Conservation (phyloP, 306 rosid species). For the Mimosa pudica region DNA sequence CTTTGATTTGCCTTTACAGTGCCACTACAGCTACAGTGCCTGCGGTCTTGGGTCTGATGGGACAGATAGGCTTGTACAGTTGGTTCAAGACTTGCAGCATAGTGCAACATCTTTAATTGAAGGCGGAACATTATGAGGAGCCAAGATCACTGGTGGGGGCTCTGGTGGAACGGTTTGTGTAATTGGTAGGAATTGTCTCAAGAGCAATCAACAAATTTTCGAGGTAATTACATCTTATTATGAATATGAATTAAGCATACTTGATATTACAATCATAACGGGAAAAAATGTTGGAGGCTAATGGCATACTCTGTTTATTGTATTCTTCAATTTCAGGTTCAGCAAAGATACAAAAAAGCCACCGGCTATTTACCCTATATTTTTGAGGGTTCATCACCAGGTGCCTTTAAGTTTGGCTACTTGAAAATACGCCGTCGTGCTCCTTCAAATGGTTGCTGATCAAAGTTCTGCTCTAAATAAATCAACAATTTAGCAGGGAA, state of each 20-base stretch:
- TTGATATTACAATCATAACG: neutral
- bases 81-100: conserved; percentile 84
- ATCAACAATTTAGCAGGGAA: neutral
- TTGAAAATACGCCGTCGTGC: conserved; percentile 61
- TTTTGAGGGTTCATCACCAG: conserved; percentile 95
- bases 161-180: conserved; percentile 94
- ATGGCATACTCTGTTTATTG: conserved; percentile 5
- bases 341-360: conserved; percentile 79
- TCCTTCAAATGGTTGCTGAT: neutral
- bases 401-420: conserved; percentile 84
- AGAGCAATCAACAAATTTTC: conserved; percentile 79
- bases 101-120: conserved; percentile 56
- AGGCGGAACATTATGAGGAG: conserved; percentile 76
- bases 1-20: conserved; percentile 56
- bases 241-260: neutral
- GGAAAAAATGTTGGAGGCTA: neutral
- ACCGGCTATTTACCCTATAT: conserved; percentile 76
- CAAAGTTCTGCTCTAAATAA: neutral
- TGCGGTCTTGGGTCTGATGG: conserved; percentile 94
- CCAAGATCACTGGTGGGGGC: conserved; percentile 96
- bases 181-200: conserved; percentile 70
- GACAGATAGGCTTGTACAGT: conserved; percentile 83
- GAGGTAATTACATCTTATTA: conserved; percentile 53
- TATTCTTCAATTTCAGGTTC: conserved; percentile 57
- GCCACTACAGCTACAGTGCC: conserved; percentile 86